Evolutionary conservation across 192 early-diverging fungal species (phyloP).

Genomic region (Rhizoclosmatium sp.): DNA sequence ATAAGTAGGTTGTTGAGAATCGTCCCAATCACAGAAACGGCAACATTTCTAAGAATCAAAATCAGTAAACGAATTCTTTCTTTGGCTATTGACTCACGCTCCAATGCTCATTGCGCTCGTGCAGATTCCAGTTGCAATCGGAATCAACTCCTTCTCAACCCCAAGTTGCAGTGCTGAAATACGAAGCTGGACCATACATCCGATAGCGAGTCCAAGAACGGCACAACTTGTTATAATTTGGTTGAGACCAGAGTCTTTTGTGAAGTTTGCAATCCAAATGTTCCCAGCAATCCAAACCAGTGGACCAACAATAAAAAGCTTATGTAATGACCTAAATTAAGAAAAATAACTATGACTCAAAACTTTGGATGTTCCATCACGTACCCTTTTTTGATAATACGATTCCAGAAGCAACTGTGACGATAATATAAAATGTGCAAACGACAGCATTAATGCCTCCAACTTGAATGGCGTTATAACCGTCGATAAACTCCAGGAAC

Average conservation of each 20-base stretch:
- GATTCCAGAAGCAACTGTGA: too few species aligned
- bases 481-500: not conserved
- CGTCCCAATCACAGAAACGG: constrained; percentile 48
- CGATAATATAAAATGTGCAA: too few species aligned
- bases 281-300: constrained; percentile 65
- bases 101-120: constrained; percentile 32
- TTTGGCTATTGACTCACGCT: not conserved
- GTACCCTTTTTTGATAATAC: too few species aligned
- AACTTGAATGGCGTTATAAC: too few species aligned
- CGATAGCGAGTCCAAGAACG: constrained; percentile 76
- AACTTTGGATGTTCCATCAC: too few species aligned
- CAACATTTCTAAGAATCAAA: not conserved
- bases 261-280: constrained; percentile 71
- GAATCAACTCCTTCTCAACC: constrained; percentile 70
- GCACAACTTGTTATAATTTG: constrained; percentile 68
- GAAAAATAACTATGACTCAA: not conserved
- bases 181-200: constrained; percentile 75
- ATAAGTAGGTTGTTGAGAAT: constrained; percentile 39
- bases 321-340: constrained; percentile 51
- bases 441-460: too few species aligned
- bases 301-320: constrained; percentile 69
- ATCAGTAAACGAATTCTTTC: too few species aligned
- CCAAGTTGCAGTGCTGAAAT: constrained; percentile 76
- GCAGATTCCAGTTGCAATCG: constrained; percentile 65
- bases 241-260: constrained; percentile 54